phyloP scores from a whole-genome alignment of 768 basidiomycete genomes.

The Mycena crocata region DNA sequence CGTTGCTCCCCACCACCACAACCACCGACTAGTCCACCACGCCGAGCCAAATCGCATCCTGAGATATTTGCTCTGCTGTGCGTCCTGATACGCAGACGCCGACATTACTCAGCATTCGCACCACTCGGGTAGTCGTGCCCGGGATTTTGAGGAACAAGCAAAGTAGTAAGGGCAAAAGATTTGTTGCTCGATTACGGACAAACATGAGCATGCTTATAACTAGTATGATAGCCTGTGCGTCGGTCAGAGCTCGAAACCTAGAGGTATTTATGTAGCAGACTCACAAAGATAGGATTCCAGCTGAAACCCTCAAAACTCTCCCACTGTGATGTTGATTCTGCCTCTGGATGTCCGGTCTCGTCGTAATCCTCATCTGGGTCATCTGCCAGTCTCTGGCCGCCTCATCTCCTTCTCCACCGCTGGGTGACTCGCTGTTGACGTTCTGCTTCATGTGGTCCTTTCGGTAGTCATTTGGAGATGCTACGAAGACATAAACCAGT shows the following conservation, averaged over 20 bases:
- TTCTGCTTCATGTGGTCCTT: conserved; percentile 7
- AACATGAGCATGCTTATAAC: conserved; percentile 36
- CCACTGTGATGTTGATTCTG: conserved; percentile 5
- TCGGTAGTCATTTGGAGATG: conserved; percentile 33
- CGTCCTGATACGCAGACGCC: conserved; percentile 39
- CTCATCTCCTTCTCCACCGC: not conserved
- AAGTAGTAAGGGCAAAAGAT: conserved; percentile 40
- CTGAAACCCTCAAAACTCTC: conserved; percentile 28
- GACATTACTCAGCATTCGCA: conserved; percentile 41
- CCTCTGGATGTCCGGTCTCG: conserved; percentile 1
- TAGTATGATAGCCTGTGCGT: conserved; percentile 22
- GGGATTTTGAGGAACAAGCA: conserved; percentile 45
- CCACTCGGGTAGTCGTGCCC: conserved; percentile 42
- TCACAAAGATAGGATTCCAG: conserved; percentile 36
- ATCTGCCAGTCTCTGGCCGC: conserved; percentile 25
- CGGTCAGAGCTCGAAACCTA: too few species aligned
- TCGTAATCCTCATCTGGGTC: conserved; percentile 36
- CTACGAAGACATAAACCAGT: conserved; percentile 17
- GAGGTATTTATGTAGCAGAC: conserved; percentile 7
- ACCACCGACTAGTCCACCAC: too few species aligned
- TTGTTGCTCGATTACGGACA: conserved; percentile 41
- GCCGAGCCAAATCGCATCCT: conserved; percentile 36
- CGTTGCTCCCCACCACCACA: too few species aligned
- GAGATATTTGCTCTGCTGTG: conserved; percentile 41
- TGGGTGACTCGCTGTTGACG: not conserved